These are phyloP conservation scores for Spiromastix sp. DNA, from an alignment of 2,329 filamentous ascomycete species.

Conservation along the genomic window DNA sequence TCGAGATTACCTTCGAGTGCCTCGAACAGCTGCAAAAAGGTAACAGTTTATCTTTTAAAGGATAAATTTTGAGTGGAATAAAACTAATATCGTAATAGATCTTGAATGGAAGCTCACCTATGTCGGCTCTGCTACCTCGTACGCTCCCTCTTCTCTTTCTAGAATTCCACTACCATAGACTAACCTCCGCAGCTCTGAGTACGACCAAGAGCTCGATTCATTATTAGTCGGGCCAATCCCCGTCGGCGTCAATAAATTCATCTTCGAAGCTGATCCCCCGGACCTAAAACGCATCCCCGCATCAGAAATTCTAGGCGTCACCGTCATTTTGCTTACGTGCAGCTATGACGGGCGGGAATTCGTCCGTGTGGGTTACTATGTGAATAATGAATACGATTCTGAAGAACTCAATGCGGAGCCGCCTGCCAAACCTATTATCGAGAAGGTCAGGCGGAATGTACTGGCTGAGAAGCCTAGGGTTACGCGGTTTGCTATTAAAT, in stretches of 20 bases:
- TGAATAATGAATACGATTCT: constrained; percentile 97
- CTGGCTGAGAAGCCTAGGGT: constrained; percentile 95
- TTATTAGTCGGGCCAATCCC: constrained; percentile 96
- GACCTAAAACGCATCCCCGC: constrained; percentile 84
- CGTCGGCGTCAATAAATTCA: constrained; percentile 95
- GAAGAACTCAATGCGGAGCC: constrained; percentile 83
- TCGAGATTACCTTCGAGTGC: constrained; percentile 98
- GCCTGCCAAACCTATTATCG: constrained; percentile 82
- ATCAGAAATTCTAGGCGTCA: constrained; percentile 92
- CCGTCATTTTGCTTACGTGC: constrained; percentile 91
- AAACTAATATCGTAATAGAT: constrained; percentile 46
- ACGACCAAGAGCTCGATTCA: constrained; percentile 96
- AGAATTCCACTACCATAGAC: background rate
- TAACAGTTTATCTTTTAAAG: constrained; percentile 24
- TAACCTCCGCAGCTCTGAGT: constrained; percentile 59
- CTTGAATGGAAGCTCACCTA: constrained; percentile 99
- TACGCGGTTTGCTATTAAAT: constrained; percentile 96
- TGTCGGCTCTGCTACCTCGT: constrained; percentile 96
- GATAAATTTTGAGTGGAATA: background rate
- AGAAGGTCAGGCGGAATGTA: constrained; percentile 84
- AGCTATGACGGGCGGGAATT: constrained; percentile 96
- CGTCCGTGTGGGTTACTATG: constrained; percentile 96
- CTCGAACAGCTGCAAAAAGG: constrained; percentile 90
- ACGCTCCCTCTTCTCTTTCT: constrained; percentile 39
- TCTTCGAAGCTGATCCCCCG: constrained; percentile 91